Evolutionary conservation across 495 filamentous ascomycete species (phyloP), one percentile per base, ranked within the genome.

Genomic region (Talaromyces borbonicus): DNA sequence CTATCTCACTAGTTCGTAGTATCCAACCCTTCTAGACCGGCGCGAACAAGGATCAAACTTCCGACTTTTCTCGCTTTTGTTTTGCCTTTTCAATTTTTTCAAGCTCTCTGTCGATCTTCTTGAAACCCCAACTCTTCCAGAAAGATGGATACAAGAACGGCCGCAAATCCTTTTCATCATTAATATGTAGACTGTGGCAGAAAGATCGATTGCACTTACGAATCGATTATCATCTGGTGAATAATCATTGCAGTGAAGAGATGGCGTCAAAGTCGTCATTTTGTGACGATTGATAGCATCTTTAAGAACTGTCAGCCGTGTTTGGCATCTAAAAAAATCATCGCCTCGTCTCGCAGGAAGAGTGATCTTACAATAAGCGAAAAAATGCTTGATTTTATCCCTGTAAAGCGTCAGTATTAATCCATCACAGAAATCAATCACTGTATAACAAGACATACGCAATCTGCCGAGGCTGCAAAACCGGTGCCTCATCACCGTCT

Each of bases 361-460:
- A n/a, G 7, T 16, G 14, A 24, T 36, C 48, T 18, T 71, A 57
- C 81, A 83, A 50, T 65, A 81, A 52, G 75, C 77, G 61, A 79
- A 81, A 65, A 93, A 93, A 11, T 68, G 65, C 48, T 76, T 71
- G 4, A 82, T 78, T 59, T 88, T 92, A 50, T 79, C 75, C 8
- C 39, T 43, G 24, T 26, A 11, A 9, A 43, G 3, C 19, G 23
- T 43, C 8, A 43, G 39, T 43, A 1, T 14, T 6, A 41, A n/a
- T n/a, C 11, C 16, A 16, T 5, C 15, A 3, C 5, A 36, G 3
- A 41, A n/a, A 14, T 8, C 5, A 14, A 5, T 24, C n/a, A 23
- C 26, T 7, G 1, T 43, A 8, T n/a, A 26, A 3, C 20, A 3
- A 16, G 18, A 41, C 39, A 26, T 43, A 43, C 43, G 57, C 57